phyloP scores from a whole-genome alignment of 805 yeast genomes.

The Cyberlindnera subsufficiens region DNA sequence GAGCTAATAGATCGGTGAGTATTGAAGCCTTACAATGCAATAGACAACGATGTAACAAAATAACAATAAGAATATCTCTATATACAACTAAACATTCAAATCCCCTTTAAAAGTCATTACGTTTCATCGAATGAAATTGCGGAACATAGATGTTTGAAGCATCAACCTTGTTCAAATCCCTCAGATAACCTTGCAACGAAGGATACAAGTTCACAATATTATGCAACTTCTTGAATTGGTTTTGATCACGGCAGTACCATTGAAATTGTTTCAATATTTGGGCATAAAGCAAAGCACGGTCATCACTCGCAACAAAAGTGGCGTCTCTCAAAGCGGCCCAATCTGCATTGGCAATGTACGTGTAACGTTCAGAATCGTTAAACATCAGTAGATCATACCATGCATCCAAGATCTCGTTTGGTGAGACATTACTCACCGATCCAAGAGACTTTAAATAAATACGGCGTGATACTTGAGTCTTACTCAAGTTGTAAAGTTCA shows the following conservation, averaged over 20 bases:
- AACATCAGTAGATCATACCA: constrained; percentile 50
- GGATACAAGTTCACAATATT: constrained; percentile 12
- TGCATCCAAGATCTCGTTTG: constrained; percentile 46
- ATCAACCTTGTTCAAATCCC: constrained; percentile 8
- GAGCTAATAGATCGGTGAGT: no score
- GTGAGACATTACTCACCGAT: constrained; percentile 42
- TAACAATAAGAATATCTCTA: not conserved
- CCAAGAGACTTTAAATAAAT: constrained; percentile 70
- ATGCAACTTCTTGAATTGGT: constrained; percentile 11
- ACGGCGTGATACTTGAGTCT: constrained; percentile 67
- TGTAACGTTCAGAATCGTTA: constrained; percentile 47
- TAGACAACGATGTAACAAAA: no score
- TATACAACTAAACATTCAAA: not conserved
- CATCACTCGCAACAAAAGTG: constrained; percentile 30
- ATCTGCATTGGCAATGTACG: constrained; percentile 73
- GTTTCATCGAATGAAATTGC: constrained; percentile 7
- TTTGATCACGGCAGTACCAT: constrained; percentile 20
- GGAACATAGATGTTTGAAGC: constrained; percentile 10
- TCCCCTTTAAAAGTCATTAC: not conserved
- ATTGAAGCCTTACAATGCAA: no score
- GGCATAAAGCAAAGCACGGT: constrained; percentile 17
- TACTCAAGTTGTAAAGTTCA: constrained; percentile 46
- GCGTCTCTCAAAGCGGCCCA: constrained; percentile 83
- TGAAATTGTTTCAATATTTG: constrained; percentile 18
- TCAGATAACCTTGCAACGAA: constrained; percentile 7